Evolutionary conservation across 1,284 basidiomycete species (phyloP).

Genomic region (Tilletia indica): DNA sequence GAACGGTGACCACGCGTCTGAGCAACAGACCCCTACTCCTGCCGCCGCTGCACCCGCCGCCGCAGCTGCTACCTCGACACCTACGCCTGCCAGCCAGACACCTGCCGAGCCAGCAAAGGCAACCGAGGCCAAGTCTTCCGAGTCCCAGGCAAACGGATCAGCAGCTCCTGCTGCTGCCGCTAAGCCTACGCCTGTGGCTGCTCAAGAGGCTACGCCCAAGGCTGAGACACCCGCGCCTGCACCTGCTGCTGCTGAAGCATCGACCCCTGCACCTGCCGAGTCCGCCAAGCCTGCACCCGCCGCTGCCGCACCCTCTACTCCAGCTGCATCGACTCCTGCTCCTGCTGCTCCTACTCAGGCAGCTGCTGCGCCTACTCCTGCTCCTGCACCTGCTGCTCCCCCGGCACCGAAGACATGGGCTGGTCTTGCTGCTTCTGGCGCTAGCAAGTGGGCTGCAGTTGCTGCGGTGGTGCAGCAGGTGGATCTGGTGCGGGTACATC

Average conservation of each 20-base stretch:
- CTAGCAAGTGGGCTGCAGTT: conserved; percentile 46
- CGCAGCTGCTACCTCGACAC: conserved; percentile 19
- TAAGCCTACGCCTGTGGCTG: conserved; percentile 55
- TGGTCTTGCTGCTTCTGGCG: conserved; percentile 50
- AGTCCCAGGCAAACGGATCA: conserved; percentile 48
- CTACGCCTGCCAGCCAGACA: conserved; percentile 28
- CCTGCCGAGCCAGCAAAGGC: conserved; percentile 33
- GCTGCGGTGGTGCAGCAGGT: conserved; percentile 29
- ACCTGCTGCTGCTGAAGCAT: neutral
- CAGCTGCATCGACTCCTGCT: conserved; percentile 52
- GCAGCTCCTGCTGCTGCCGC: conserved; percentile 55
- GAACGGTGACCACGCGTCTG: conserved; percentile 35
- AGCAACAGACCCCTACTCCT: conserved; percentile 28
- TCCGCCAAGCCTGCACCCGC: conserved; percentile 22
- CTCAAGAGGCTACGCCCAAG: conserved; percentile 13
- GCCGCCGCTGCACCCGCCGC: conserved; percentile 18
- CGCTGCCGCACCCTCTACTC: conserved; percentile 56
- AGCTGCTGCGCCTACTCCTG: conserved; percentile 22
- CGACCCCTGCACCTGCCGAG: neutral
- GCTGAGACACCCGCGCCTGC: conserved; percentile 24
- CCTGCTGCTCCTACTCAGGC: conserved; percentile 56
- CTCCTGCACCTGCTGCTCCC: conserved; percentile 49
- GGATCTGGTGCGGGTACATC: conserved; percentile 54
- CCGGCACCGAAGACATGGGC: conserved; percentile 54
- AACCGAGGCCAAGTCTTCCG: conserved; percentile 38